These are phyloP conservation scores for Ulmus americana DNA, from an alignment of 331 rosid genomes.

Conservation along the genomic window DNA sequence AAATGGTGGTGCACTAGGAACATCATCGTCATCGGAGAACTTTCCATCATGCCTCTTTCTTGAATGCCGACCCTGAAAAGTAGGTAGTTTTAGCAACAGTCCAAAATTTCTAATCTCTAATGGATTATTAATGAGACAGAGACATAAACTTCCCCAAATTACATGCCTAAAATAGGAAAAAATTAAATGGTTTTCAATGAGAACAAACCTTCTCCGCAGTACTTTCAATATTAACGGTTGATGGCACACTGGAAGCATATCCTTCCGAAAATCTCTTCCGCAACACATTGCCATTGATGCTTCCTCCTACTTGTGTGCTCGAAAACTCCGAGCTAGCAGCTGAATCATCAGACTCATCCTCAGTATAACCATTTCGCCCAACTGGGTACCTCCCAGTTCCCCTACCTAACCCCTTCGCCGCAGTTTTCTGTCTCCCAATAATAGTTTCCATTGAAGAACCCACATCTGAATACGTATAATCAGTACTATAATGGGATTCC, in stretches of 20 bases:
- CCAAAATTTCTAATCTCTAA: background rate
- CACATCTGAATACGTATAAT: slow-evolving; percentile 67
- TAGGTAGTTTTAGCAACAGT: slow-evolving; percentile 19
- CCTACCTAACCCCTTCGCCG: slow-evolving; percentile 32
- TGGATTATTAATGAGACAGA: no score
- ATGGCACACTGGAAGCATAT: slow-evolving; percentile 64
- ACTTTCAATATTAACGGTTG: slow-evolving; percentile 46
- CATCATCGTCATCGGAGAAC: slow-evolving; percentile 62
- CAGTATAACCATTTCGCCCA: slow-evolving; percentile 53
- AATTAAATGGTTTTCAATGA: background rate
- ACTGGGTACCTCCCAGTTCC: slow-evolving; percentile 35
- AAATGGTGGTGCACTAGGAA: slow-evolving; percentile 93
- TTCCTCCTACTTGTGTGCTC: slow-evolving; percentile 75
- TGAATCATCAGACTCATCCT: slow-evolving; percentile 85
- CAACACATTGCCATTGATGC: slow-evolving; percentile 56
- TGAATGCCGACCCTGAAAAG: slow-evolving; percentile 33
- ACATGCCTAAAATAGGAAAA: background rate
- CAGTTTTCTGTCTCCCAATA: slow-evolving; percentile 38
- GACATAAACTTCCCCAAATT: background rate
- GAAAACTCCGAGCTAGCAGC: slow-evolving; percentile 88
- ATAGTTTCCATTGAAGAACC: slow-evolving; percentile 84
- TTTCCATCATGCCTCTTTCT: slow-evolving; percentile 38
- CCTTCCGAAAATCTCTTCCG: slow-evolving; percentile 57
- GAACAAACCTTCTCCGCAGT: slow-evolving; percentile 51
- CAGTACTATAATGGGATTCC: slow-evolving; percentile 45